Conservation (phyloP, 768 basidiomycete genomes). For the Trametes cubensis region DNA sequence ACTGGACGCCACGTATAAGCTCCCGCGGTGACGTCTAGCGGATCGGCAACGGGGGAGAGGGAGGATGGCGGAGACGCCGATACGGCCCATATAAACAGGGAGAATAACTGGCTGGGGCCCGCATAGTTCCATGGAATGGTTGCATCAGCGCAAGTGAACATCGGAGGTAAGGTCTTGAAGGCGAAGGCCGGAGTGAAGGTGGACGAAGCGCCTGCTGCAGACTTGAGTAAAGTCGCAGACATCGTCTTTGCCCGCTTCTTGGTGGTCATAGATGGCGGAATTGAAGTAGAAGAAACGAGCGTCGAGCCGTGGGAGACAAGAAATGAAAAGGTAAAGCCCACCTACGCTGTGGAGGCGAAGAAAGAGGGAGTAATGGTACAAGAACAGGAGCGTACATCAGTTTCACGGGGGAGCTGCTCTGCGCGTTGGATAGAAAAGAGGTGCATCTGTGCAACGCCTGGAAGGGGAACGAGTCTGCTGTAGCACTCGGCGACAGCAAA, state of each 20-base stretch:
- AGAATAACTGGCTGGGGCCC: background rate
- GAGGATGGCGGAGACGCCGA: conserved; percentile 19
- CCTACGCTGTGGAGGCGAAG: too few relatives aligned
- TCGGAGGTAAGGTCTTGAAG: background rate
- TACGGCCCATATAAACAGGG: background rate
- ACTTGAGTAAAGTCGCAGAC: too few relatives aligned
- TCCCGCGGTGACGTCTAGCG: conserved; percentile 31
- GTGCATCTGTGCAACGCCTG: background rate
- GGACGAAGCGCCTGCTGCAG: background rate
- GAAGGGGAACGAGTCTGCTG: background rate
- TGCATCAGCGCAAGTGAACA: conserved; percentile 1
- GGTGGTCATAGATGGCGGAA: background rate
- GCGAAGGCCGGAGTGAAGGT: background rate
- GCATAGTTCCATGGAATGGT: conserved; percentile 8
- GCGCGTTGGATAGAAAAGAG: too few relatives aligned
- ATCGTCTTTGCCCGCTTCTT: background rate
- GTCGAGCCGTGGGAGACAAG: too few relatives aligned
- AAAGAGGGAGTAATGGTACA: too few relatives aligned
- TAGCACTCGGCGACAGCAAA: background rate
- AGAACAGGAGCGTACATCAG: too few relatives aligned
- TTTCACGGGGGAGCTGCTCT: too few relatives aligned
- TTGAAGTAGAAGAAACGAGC: too few relatives aligned
- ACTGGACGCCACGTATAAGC: conserved; percentile 50
- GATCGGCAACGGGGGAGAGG: conserved; percentile 29
- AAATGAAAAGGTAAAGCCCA: too few relatives aligned